Evolutionary conservation across 2,329 filamentous ascomycete genomes (phyloP).

Genomic region (Alternaria brassicicola): DNA sequence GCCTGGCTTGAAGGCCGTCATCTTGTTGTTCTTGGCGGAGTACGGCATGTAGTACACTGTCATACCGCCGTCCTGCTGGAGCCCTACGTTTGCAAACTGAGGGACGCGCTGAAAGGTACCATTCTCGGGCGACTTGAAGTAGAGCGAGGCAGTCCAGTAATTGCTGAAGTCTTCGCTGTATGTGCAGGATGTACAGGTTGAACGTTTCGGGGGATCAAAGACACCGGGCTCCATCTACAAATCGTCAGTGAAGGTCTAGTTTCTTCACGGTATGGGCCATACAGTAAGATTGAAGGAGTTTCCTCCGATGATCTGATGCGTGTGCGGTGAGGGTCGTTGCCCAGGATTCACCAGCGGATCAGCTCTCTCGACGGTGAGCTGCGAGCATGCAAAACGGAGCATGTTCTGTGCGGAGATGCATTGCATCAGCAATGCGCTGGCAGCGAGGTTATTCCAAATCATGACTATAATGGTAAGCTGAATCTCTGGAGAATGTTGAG

Average conservation of each 20-base stretch:
- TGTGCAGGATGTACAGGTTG: constrained; percentile 42
- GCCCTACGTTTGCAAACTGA: constrained; percentile 37
- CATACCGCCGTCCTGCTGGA: constrained; percentile 41
- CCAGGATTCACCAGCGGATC: constrained; percentile 53
- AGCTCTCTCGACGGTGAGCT: constrained; percentile 57
- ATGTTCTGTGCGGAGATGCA: constrained; percentile 40
- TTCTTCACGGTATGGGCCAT: not conserved
- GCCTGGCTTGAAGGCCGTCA: constrained; percentile 26
- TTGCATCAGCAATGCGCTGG: constrained; percentile 30
- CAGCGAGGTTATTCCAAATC: constrained; percentile 32
- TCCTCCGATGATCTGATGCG: constrained; percentile 43
- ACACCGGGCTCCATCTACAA: constrained; percentile 32
- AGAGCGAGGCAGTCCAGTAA: constrained; percentile 43
- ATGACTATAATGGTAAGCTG: constrained; percentile 11
- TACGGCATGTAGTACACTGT: constrained; percentile 78
- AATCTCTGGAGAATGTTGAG: not conserved
- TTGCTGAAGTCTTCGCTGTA: constrained; percentile 40
- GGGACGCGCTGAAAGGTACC: constrained; percentile 43
- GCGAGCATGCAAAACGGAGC: constrained; percentile 44
- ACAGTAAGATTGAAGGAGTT: constrained; percentile 44
- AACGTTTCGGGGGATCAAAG: constrained; percentile 31
- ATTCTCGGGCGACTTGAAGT: constrained; percentile 42
- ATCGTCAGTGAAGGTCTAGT: constrained; percentile 13
- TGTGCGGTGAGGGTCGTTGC: constrained; percentile 33
- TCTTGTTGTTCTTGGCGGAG: constrained; percentile 57